These are phyloP conservation scores for Phytopythium boreale DNA, from an alignment of 352 stramenopile species.

Conservation along the genomic window DNA sequence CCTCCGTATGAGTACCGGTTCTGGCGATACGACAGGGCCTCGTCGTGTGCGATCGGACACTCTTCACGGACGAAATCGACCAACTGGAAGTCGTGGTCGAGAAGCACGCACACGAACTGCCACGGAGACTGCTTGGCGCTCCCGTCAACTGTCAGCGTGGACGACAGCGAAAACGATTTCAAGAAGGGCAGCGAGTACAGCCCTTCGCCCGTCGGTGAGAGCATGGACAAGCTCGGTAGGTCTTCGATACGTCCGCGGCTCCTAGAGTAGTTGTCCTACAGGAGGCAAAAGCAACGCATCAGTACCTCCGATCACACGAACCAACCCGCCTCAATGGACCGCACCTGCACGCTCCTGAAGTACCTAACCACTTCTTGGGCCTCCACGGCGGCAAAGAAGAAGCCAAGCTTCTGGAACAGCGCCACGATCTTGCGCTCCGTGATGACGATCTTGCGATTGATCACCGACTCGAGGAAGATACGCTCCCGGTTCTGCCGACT, in stretches of 20 bases:
- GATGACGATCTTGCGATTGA: slow-evolving; percentile 57
- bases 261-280: slow-evolving; percentile 44
- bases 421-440: slow-evolving; percentile 52
- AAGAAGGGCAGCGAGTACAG: slow-evolving; percentile 50
- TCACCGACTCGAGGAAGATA: slow-evolving; percentile 56
- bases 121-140: slow-evolving; percentile 24
- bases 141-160: slow-evolving; percentile 30
- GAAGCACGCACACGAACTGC: slow-evolving; percentile 49
- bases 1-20: slow-evolving; percentile 41
- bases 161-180: slow-evolving; percentile 37
- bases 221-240: slow-evolving; percentile 54
- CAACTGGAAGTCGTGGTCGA: slow-evolving; percentile 62
- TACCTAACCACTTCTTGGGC: slow-evolving; percentile 39
- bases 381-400: slow-evolving; percentile 49
- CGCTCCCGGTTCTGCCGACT: slow-evolving; percentile 45
- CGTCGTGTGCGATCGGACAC: slow-evolving; percentile 29
- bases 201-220: slow-evolving; percentile 31
- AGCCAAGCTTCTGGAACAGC: slow-evolving; percentile 53
- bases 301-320: background rate
- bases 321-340: no score
- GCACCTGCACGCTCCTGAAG: slow-evolving; percentile 52
- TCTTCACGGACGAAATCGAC: slow-evolving; percentile 62
- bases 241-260: slow-evolving; percentile 58
- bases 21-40: slow-evolving; percentile 32
- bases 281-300: background rate